Evolutionary conservation across 305 asterid genomes (phyloP), one percentile per base, ranked within the genome.

Genomic region (Stenogyne calaminthoides): DNA sequence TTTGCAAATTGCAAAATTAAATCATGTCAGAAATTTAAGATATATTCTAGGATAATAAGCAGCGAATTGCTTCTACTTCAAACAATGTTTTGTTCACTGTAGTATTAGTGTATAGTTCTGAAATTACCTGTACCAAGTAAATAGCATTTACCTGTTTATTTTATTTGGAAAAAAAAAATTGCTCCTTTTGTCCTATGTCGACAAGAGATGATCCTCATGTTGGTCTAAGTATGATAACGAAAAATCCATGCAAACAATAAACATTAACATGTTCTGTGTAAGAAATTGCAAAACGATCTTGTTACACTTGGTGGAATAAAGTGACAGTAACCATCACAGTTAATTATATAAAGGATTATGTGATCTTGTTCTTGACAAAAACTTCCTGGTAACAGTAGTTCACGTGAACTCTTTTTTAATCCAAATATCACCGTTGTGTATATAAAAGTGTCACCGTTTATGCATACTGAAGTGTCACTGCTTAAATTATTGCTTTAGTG

Each of bases 271-370:
- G 64, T 36, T 9, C 37, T 14, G 7, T 10, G 46, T 58, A 19
- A 29, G 14, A 42, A 59, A 71, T 5, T 44, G 60, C 49, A 36
- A 46, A 57, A 32, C 2, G 25, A 27, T 55, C 7, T 12, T 56
- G 27, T 69, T 37, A 4, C 16, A 32, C 6, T 32, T 32, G 46
- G 19, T 40, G 12, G 61, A 74, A 39, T 55, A 9, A 64, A 66
- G 73, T 58, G 37, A 14, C 52, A 67, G 46, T 40, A 52, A 49
- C 67, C 56, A 20, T 73, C 66, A n/a, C n/a, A n/a, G n/a, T 42
- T 22, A 58, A 15, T 64, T 56, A 6, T 10, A 15, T 19, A 36
- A 1, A 52, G 12, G 57, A 52, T 25, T 22, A 27, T 46, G 76
- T 16, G 44, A 14, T 40, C 15, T 16, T 46, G 10, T 56, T n/a